Evolutionary conservation across 805 yeast genomes (phyloP).

Genomic region (Nakazawaea siamensis): DNA sequence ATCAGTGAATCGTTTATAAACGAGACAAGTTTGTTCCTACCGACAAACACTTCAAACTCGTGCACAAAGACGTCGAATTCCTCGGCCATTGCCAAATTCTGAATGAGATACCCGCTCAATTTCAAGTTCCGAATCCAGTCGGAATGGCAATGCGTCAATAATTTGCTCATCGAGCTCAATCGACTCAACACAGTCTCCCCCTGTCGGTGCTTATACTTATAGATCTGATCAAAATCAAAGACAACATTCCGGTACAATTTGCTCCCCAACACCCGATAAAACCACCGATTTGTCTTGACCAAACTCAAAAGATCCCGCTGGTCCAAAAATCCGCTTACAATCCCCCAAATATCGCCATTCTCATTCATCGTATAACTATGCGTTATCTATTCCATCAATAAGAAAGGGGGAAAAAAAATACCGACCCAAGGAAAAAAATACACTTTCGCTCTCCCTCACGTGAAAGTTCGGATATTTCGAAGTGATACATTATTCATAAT

Average conservation of each 20-base stretch:
- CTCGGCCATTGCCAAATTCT: constrained; percentile 4
- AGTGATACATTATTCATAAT: too few species aligned
- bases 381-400: too few species aligned
- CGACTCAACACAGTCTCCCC: neutral
- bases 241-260: constrained; percentile 2
- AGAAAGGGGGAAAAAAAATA: too few species aligned
- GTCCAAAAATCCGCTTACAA: neutral
- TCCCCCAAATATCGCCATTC: neutral
- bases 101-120: constrained; percentile 4
- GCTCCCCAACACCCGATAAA: neutral
- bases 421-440: too few species aligned
- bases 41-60: too few species aligned
- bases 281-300: neutral
- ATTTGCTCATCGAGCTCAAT: constrained; percentile 1
- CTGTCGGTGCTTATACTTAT: neutral
- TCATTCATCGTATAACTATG: too few species aligned
- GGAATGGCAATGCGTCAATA: neutral
- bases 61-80: too few species aligned
- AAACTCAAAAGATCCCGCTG: constrained; percentile 4
- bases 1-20: constrained; percentile 4
- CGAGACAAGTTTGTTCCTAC: constrained; percentile 1
- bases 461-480: too few species aligned
- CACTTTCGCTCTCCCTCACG: too few species aligned
- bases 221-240: constrained; percentile 6
- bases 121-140: neutral